Evolutionary conservation across 2,329 filamentous ascomycete species (phyloP).

Genomic region (Venturia aucupariae): DNA sequence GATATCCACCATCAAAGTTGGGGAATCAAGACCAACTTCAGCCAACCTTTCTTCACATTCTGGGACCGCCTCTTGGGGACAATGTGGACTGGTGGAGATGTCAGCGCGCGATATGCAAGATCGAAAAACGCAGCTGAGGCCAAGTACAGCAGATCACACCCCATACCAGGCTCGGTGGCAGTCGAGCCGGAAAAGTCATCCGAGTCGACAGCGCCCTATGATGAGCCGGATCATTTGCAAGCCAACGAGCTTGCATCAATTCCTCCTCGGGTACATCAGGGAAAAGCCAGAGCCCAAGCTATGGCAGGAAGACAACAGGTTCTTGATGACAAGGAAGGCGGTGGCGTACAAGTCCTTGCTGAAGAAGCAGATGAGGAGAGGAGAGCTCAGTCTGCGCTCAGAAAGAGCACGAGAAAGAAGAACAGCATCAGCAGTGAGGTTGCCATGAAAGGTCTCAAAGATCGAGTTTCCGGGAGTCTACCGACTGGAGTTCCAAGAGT

Average conservation of each 20-base stretch:
- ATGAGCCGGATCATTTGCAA: conserved; percentile 3
- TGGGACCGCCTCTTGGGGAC: conserved; percentile 82
- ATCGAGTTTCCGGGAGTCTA: conserved; percentile 22
- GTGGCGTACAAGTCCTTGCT: conserved; percentile 27
- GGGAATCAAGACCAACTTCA: conserved; percentile 96
- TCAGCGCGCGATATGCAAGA: conserved; percentile 1
- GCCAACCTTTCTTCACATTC: conserved; percentile 88
- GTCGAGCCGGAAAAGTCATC: neutral
- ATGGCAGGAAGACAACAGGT: conserved; percentile 32
- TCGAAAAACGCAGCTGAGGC: conserved; percentile 3
- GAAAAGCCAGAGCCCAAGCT: conserved; percentile 33
- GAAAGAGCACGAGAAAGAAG: conserved; percentile 21
- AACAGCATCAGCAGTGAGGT: conserved; percentile 21
- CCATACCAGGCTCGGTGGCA: neutral
- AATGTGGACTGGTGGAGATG: conserved; percentile 55
- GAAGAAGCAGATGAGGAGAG: conserved; percentile 34
- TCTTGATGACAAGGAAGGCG: conserved; percentile 28
- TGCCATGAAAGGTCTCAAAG: conserved; percentile 22
- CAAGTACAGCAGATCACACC: neutral
- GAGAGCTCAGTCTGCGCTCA: conserved; percentile 16
- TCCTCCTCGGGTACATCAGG: conserved; percentile 21
- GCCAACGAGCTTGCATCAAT: conserved; percentile 9
- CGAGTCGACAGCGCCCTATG: conserved; percentile 4
- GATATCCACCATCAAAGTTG: conserved; percentile 98
- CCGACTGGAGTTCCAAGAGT: conserved; percentile 11